Evolutionary conservation across 352 stramenopile genomes (phyloP).

Genomic region (Aphanomyces euteiches): DNA sequence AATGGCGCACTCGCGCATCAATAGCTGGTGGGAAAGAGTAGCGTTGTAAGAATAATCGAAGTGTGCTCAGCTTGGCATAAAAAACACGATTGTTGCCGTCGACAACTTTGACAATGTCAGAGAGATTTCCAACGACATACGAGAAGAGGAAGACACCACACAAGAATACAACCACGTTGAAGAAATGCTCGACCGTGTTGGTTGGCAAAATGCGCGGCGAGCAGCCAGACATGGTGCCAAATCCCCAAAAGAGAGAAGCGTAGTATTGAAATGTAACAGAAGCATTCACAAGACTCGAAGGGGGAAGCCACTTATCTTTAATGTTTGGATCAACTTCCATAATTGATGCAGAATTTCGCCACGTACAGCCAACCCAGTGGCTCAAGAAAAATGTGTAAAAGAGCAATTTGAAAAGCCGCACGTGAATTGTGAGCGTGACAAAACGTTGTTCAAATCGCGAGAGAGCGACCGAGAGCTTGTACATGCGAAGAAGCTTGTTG

Average conservation of each 20-base stretch:
- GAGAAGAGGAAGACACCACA: slow-evolving; percentile 48
- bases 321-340: too few relatives aligned
- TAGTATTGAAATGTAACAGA: slow-evolving; percentile 31
- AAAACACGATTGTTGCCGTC: slow-evolving; percentile 54
- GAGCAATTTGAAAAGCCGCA: slow-evolving; percentile 48
- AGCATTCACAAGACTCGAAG: not conserved
- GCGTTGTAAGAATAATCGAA: slow-evolving; percentile 49
- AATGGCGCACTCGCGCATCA: slow-evolving; percentile 59
- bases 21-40: slow-evolving; percentile 46
- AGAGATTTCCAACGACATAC: slow-evolving; percentile 57
- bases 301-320: not conserved
- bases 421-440: slow-evolving; percentile 41
- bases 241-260: slow-evolving; percentile 46
- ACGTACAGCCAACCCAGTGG: slow-evolving; percentile 55
- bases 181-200: slow-evolving; percentile 42
- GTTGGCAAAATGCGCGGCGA: slow-evolving; percentile 41
- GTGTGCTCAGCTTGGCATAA: slow-evolving; percentile 49
- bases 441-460: slow-evolving; percentile 41
- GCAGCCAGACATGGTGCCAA: slow-evolving; percentile 56
- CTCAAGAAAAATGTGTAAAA: slow-evolving; percentile 46
- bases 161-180: slow-evolving; percentile 28
- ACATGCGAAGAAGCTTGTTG: slow-evolving; percentile 54
- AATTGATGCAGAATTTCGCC: slow-evolving; percentile 47
- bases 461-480: slow-evolving; percentile 33
- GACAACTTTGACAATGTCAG: slow-evolving; percentile 53